Evolutionary conservation across 495 filamentous ascomycete genomes (phyloP).

Genomic region (Emericellopsis terricola): DNA sequence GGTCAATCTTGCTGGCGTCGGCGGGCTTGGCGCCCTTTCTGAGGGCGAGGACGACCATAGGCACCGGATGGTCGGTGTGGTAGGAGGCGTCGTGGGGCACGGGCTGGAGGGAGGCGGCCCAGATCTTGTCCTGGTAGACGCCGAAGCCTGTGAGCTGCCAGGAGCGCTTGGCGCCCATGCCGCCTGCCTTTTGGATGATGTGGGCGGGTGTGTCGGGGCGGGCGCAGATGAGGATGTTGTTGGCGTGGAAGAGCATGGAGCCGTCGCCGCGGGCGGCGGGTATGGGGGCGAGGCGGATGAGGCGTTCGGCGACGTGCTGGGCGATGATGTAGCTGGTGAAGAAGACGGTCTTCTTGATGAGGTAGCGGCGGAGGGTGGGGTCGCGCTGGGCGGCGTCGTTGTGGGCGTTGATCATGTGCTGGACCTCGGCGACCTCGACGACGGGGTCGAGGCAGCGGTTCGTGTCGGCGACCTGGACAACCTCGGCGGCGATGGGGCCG

Average conservation of each 20-base stretch:
- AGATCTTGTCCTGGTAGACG: conserved; percentile 59
- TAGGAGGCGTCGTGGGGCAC: conserved; percentile 41
- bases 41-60: conserved; percentile 59
- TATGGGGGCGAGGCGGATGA: conserved; percentile 47
- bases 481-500: conserved; percentile 53
- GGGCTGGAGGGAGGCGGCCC: conserved; percentile 67
- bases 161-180: conserved; percentile 58
- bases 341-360: conserved; percentile 73
- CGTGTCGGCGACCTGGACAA: conserved; percentile 72
- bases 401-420: conserved; percentile 77
- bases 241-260: conserved; percentile 70
- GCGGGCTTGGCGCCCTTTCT: conserved; percentile 53
- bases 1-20: conserved; percentile 65
- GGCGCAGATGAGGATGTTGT: conserved; percentile 77
- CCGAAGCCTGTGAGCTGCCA: conserved; percentile 72
- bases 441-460: conserved; percentile 64
- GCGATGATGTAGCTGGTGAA: conserved; percentile 89
- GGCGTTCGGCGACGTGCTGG: conserved; percentile 42
- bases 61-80: conserved; percentile 57
- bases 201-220: conserved; percentile 44
- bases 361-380: conserved; percentile 23
- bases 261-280: conserved; percentile 35
- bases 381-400: conserved; percentile 33
- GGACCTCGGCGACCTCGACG: conserved; percentile 66
- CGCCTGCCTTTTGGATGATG: conserved; percentile 67